These are phyloP conservation scores for Aciculosporium take DNA, from an alignment of 2,329 filamentous ascomycete genomes.

Conservation along the genomic window DNA sequence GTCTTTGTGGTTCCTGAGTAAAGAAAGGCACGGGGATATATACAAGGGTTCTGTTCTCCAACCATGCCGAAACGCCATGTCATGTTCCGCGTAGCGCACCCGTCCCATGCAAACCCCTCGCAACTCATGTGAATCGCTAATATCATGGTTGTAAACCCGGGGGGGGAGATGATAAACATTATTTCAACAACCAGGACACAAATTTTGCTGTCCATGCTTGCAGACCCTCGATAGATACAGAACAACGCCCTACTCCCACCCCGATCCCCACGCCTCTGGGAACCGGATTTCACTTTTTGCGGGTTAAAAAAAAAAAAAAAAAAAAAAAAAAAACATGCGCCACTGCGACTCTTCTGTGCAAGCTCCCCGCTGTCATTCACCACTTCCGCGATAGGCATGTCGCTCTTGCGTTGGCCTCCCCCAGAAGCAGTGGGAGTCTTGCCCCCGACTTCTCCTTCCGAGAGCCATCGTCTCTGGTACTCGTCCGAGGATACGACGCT, in stretches of 20 bases:
- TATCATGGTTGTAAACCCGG: neutral
- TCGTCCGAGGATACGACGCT: constrained; percentile 26
- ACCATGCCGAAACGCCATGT: neutral
- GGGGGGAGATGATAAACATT: neutral
- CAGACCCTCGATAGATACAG: too few species aligned
- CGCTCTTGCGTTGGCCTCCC: constrained; percentile 7
- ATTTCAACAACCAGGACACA: too few species aligned
- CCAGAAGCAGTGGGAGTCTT: constrained; percentile 25
- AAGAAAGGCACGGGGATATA: too few species aligned
- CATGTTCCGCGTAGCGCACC: neutral
- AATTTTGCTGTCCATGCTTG: neutral
- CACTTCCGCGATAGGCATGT: constrained; percentile 14
- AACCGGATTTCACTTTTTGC: too few species aligned
- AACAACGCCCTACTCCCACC: too few species aligned
- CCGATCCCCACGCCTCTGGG: too few species aligned
- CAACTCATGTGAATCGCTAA: neutral
- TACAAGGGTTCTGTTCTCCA: neutral
- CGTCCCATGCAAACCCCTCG: neutral
- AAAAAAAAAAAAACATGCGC: neutral
- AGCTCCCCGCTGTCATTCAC: constrained; percentile 1
- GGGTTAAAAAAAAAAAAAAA: too few species aligned
- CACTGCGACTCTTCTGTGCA: neutral
- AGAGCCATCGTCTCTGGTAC: constrained; percentile 8
- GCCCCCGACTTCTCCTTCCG: constrained; percentile 21
- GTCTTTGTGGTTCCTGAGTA: too few species aligned